Base-by-base conservation (phyloP, 306 rosid species). In the Ormosia emarginata region DNA sequence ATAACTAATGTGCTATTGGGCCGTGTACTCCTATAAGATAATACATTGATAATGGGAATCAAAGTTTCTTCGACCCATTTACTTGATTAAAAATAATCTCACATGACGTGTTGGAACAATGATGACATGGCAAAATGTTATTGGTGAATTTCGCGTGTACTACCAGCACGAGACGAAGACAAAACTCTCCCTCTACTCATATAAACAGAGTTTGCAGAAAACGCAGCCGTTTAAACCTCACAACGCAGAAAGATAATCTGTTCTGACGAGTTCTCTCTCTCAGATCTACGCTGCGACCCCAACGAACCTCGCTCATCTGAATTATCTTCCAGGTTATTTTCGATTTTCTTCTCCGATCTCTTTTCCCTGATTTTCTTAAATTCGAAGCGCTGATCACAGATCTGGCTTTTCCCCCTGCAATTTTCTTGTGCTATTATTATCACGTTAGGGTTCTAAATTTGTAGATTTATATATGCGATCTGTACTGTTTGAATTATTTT, bases 131-230 rank as follows among this genome's bases (percentile, higher is more conserved):
- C 84, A 18, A 39, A 17, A 0, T 1, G 0, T 0, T 6, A 84
- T 79, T 84, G 78, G 87, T 17, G 12, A 17, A 0, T 8, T 67
- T 75, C 29, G 14, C 82, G 87, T 84, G 87, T 67, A 79, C 44
- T 67, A 3, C 43, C 52, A 32, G 1, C 3, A 32, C 24, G 30
- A 24, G 44, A 55, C 69, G 36, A 49, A 79, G 71, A 72, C 62
- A 24, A 44, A 66, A 64, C 61, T 17, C 66, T 7, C 0, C 9
- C 3, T 44, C 2, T 1, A 0, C 2, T 24, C 24, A 24, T 24
- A 74, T 29, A 50, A 63, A 12, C 18, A 0, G n/a, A 10, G 3
- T 5, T 55, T 3, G 4, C 1, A 6, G 7, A 2, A 18, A 56
- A 53, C 12, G 8, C 13, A 40, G 57, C 46, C 50, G 65, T 52